Evolutionary conservation across 768 basidiomycete genomes (phyloP).

Genomic region (Rhodotorula graminis): DNA sequence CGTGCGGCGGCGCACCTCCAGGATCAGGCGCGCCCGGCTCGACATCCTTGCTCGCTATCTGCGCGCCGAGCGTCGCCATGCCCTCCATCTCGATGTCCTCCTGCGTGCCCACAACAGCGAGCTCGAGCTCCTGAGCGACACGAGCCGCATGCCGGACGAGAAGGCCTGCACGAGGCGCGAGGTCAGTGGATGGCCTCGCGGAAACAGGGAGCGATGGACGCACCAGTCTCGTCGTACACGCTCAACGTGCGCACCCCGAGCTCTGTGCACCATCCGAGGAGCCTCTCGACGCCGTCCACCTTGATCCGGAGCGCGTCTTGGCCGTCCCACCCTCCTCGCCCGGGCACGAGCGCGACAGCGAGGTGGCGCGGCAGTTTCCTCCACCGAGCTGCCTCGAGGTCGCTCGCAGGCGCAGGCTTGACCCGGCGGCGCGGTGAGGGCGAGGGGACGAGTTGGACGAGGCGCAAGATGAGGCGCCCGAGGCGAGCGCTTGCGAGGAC

Average conservation of each 20-base stretch:
- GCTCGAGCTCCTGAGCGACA: not conserved
- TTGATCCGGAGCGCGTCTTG: not conserved
- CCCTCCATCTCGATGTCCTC: too few relatives aligned
- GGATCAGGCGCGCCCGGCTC: too few relatives aligned
- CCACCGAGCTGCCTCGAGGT: conserved; percentile 12
- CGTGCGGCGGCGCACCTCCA: too few relatives aligned
- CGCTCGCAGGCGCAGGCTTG: not conserved
- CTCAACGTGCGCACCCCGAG: conserved; percentile 9
- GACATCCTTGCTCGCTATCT: not conserved
- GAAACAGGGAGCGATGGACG: not conserved
- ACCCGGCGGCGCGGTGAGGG: not conserved
- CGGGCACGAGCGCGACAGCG: conserved; percentile 22
- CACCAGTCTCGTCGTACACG: conserved; percentile 30
- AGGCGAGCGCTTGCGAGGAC: conserved; percentile 19
- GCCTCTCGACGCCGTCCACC: not conserved
- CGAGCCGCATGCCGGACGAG: not conserved
- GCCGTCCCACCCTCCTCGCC: not conserved
- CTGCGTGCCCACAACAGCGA: not conserved
- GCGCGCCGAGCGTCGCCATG: not conserved
- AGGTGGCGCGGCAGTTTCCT: conserved; percentile 25
- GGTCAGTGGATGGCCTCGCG: too few relatives aligned
- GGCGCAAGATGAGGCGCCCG: conserved; percentile 4
- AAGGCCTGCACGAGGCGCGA: not conserved
- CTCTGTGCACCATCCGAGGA: conserved; percentile 2
- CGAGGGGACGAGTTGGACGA: not conserved